Percentiles rank a stretch among this genome's conserved stretches.
Evolutionary conservation across 2,329 filamentous ascomycete species (phyloP).

Genomic region (Blastomyces silverae): DNA sequence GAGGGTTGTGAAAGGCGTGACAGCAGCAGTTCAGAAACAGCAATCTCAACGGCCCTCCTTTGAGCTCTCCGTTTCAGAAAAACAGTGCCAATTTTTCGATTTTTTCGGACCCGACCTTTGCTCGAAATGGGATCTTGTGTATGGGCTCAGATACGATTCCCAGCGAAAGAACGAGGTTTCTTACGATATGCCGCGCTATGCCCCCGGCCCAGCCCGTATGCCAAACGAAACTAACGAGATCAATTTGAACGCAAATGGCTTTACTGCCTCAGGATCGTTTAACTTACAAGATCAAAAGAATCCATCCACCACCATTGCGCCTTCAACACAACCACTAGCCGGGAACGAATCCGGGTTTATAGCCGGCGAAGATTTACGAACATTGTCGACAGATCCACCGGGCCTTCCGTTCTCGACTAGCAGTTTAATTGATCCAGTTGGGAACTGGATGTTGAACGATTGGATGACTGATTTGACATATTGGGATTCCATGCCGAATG

Average conservation of each 20-base stretch:
- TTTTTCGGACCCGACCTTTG: conserved; percentile 15
- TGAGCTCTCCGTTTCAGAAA: conserved; percentile 2
- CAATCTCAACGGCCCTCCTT: conserved; percentile 12
- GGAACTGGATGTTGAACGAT: conserved; percentile 16
- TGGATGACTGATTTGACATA: conserved; percentile 16
- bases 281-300: conserved; percentile 12
- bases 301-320: background rate
- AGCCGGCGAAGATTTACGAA: background rate
- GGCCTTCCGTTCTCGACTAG: conserved; percentile 9
- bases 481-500: conserved; percentile 12
- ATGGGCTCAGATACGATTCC: conserved; percentile 7
- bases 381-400: background rate
- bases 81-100: conserved; percentile 12
- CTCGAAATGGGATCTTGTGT: conserved; percentile 14
- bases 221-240: background rate
- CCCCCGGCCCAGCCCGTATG: background rate
- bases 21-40: conserved; percentile 12
- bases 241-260: conserved; percentile 10
- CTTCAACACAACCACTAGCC: conserved; percentile 1
- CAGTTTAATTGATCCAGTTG: conserved; percentile 12
- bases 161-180: background rate
- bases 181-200: background rate
- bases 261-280: conserved; percentile 9
- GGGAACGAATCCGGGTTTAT: background rate
- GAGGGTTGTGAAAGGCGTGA: conserved; percentile 17